These are phyloP conservation scores for Amanita muscaria DNA, from an alignment of 768 basidiomycete species.

Conservation along the genomic window DNA sequence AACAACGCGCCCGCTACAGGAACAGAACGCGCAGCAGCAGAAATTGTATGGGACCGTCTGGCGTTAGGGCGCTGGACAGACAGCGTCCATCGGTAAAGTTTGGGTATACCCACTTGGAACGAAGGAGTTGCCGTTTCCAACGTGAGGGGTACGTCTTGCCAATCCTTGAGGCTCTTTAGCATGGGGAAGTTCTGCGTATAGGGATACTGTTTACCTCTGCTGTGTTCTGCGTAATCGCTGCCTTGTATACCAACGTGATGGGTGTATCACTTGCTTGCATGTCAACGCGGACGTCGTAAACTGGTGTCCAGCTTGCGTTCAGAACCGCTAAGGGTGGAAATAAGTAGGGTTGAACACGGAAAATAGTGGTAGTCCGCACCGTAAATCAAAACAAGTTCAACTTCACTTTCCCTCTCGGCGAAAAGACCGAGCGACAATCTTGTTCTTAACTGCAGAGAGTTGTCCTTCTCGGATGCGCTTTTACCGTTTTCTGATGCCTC, in stretches of 20 bases:
- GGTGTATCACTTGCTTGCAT: constrained; percentile 25
- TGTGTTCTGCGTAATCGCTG: constrained; percentile 27
- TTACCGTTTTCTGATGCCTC: constrained; percentile 16
- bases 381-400: constrained; percentile 31
- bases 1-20: neutral
- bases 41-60: no score
- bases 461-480: constrained; percentile 6
- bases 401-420: constrained; percentile 26
- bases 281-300: constrained; percentile 32
- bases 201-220: constrained; percentile 24
- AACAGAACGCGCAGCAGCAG: no score
- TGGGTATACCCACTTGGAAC: constrained; percentile 25
- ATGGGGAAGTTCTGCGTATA: neutral
- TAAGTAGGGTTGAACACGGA: neutral
- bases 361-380: constrained; percentile 20
- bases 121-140: constrained; percentile 33
- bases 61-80: no score
- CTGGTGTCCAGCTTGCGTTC: constrained; percentile 25
- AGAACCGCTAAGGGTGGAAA: constrained; percentile 12
- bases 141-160: constrained; percentile 29
- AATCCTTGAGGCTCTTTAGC: constrained; percentile 18
- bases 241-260: constrained; percentile 30
- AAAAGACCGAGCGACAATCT: constrained; percentile 28
- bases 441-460: constrained; percentile 16
- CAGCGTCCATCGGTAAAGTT: constrained; percentile 24